These are phyloP conservation scores for Ogataea sp. DNA, from an alignment of 805 yeast species.

Conservation along the genomic window DNA sequence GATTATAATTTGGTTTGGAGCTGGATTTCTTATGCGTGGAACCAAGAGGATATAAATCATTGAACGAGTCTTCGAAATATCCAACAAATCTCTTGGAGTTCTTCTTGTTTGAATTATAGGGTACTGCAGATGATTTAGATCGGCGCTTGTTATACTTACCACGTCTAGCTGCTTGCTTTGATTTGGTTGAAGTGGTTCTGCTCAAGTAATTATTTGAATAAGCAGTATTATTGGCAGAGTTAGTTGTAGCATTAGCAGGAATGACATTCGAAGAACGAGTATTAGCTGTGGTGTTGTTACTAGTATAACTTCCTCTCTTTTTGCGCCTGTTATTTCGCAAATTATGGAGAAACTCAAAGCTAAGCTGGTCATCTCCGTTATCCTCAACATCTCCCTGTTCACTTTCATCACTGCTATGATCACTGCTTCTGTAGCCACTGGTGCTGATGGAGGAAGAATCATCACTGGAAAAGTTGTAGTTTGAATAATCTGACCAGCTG, in stretches of 20 bases:
- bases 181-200: neutral
- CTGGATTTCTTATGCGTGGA: no score
- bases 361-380: no score
- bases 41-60: no score
- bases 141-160: neutral
- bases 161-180: neutral
- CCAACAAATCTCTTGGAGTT: neutral
- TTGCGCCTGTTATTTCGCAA: neutral
- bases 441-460: neutral
- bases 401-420: neutral
- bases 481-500: constrained; percentile 25
- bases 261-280: neutral
- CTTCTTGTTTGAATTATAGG: neutral
- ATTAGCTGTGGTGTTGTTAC: no score
- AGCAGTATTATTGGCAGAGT: no score
- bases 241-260: no score
- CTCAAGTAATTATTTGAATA: no score
- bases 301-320: neutral
- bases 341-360: neutral
- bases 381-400: no score
- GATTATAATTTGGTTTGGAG: no score
- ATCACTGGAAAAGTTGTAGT: constrained; percentile 13
- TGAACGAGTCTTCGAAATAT: neutral
- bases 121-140: neutral
- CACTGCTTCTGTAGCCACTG: neutral